Conservation (phyloP, 257 asterid species). For the Solanum rostratum region DNA sequence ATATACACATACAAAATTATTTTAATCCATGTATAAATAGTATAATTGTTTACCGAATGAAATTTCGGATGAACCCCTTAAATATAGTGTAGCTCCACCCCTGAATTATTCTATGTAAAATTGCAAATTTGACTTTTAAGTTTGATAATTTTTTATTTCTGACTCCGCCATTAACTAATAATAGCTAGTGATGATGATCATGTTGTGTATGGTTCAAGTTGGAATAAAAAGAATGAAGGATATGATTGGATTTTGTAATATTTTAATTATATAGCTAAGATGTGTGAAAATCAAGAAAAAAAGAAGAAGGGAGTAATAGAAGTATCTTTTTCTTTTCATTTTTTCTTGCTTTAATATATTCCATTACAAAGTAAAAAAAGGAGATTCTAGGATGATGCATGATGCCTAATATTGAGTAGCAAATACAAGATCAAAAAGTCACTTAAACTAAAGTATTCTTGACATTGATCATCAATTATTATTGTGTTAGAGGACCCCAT, state of each 20-base stretch:
- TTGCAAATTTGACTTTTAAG: background rate
- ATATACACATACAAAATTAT: too few species aligned
- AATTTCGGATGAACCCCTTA: too few species aligned
- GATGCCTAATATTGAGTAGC: constrained; percentile 9
- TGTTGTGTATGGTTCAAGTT: background rate
- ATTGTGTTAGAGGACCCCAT: constrained; percentile 32
- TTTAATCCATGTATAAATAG: too few species aligned
- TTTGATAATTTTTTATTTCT: background rate
- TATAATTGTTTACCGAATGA: too few species aligned
- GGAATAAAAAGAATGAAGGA: background rate
- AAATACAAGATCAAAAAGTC: constrained; percentile 42
- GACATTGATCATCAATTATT: constrained; percentile 49
- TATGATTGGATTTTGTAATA: constrained; percentile 8
- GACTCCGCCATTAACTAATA: too few species aligned
- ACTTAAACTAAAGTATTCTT: background rate
- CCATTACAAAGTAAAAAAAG: constrained; percentile 63
- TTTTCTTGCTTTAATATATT: constrained; percentile 52
- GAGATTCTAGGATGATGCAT: constrained; percentile 86
- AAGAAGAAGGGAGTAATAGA: constrained; percentile 14
- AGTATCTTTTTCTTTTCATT: constrained; percentile 3
- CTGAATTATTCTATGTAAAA: background rate
- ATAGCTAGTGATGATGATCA: background rate
- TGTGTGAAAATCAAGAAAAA: constrained; percentile 35
- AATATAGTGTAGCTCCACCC: too few species aligned
- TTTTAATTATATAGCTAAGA: constrained; percentile 34